Base-by-base conservation (phyloP, 2,329 filamentous ascomycete species). In the Trichoderma brevicompactum region DNA sequence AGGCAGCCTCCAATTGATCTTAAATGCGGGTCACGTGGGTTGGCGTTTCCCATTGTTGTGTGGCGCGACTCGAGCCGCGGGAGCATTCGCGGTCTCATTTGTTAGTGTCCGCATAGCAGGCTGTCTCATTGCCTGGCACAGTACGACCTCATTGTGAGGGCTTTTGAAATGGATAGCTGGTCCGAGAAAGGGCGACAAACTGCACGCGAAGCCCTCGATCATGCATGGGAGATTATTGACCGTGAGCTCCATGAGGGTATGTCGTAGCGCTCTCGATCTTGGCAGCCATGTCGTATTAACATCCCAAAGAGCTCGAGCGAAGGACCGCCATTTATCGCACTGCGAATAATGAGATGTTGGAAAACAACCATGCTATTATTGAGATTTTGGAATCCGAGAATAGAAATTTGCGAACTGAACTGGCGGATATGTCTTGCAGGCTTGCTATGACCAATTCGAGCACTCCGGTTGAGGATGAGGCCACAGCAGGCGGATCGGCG, bases 351-450 rank as follows among this genome's bases (percentile, higher is more conserved):
- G 49, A 65, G 5, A 32, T 41, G 9, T n/a, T 64, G 9, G 28
- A 66, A n/a, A 55, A 50, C 17, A 58, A 65, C 3, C 41, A 56
- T 10, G 73, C 72, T 15, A 68, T 73, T 32, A 75, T 75, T 19
- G 74, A 77, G 13, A 71, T 68, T 1, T 69, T 85, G 32, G 76
- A 81, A 62, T 69, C 76, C 15, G 80, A 83, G 66, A 83, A 82
- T 58, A 69, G 68, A n/a, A 67, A 73, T 5, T 74, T 86, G 6
- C 76, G 74, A 56, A 70, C 69, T 38, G 75, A 82, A 61, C 66
- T 84, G 9, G 64, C 65, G 6, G 32, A 36, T 15, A 15, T 36
- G 9, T 55, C 53, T 15, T 32, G 38, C 1, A 34, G 23, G 3
- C 38, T 28, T 55, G n/a, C 38, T 17, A 10, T 52, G 28, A 36